phyloP scores from a whole-genome alignment of 192 early-diverging fungal genomes.

The Podila verticillata region DNA sequence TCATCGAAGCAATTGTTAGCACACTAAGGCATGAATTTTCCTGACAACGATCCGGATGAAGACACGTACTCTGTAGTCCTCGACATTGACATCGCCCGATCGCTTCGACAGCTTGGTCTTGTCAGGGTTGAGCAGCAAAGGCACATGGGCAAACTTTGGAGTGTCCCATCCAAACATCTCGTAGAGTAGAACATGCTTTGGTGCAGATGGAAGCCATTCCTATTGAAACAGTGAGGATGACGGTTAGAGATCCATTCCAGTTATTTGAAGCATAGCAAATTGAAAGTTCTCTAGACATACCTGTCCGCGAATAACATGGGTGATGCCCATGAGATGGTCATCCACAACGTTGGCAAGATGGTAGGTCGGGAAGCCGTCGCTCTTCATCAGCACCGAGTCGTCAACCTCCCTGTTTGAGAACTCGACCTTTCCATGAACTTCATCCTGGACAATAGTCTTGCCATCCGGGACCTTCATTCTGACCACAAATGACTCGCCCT shows the following conservation, averaged over 20 bases:
- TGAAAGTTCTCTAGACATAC: slow-evolving; percentile 16
- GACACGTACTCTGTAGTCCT: slow-evolving; percentile 63
- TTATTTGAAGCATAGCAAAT: too few relatives aligned
- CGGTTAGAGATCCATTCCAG: background rate
- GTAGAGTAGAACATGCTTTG: slow-evolving; percentile 91
- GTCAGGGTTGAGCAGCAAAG: slow-evolving; percentile 84
- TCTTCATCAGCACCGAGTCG: slow-evolving; percentile 90
- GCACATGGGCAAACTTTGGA: slow-evolving; percentile 88
- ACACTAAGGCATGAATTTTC: too few relatives aligned
- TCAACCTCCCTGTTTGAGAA: slow-evolving; percentile 84
- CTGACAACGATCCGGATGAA: background rate
- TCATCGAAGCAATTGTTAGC: background rate
- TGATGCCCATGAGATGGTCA: slow-evolving; percentile 90
- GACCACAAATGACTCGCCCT: slow-evolving; percentile 70
- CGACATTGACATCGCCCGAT: slow-evolving; percentile 81
- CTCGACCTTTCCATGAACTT: slow-evolving; percentile 78
- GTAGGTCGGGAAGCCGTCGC: slow-evolving; percentile 93
- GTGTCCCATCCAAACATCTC: slow-evolving; percentile 80
- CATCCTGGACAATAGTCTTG: slow-evolving; percentile 68
- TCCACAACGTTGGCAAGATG: slow-evolving; percentile 96
- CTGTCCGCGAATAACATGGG: slow-evolving; percentile 93
- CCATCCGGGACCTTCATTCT: slow-evolving; percentile 78
- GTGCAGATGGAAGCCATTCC: slow-evolving; percentile 95
- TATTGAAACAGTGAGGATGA: slow-evolving; percentile 6
- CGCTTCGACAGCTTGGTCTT: slow-evolving; percentile 92